Conservation (phyloP, 2,329 filamentous ascomycete genomes). For the Chaetomiaceae sp. region DNA sequence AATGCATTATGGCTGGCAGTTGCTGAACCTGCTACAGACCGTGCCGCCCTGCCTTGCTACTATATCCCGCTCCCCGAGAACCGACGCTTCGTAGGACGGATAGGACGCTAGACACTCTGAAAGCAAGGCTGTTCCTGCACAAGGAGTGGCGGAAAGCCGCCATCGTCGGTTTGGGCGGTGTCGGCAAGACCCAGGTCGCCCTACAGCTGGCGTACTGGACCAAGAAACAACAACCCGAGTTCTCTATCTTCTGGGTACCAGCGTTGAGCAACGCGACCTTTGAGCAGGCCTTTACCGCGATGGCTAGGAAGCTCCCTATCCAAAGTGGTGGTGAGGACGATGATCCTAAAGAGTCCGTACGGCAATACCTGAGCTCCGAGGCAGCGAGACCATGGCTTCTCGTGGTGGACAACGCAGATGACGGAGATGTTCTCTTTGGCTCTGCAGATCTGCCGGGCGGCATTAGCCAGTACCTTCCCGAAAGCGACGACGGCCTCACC, state of each 20-base stretch:
- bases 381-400: slow-evolving; percentile 33
- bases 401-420: slow-evolving; percentile 39
- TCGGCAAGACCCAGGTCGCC: slow-evolving; percentile 37
- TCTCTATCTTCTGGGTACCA: slow-evolving; percentile 40
- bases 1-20: not conserved
- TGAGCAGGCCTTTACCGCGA: slow-evolving; percentile 33
- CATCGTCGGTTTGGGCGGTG: slow-evolving; percentile 33
- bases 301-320: slow-evolving; percentile 29
- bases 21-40: slow-evolving; percentile 1
- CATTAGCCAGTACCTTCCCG: slow-evolving; percentile 30
- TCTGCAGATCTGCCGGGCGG: slow-evolving; percentile 8
- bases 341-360: slow-evolving; percentile 56
- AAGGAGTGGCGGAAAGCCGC: slow-evolving; percentile 24
- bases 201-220: slow-evolving; percentile 36
- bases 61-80: slow-evolving; percentile 21
- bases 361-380: slow-evolving; percentile 29
- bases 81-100: slow-evolving; percentile 26
- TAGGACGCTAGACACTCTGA: slow-evolving; percentile 21
- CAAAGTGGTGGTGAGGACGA: slow-evolving; percentile 42
- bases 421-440: slow-evolving; percentile 26
- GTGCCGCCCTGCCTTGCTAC: slow-evolving; percentile 6
- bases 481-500: slow-evolving; percentile 27
- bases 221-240: slow-evolving; percentile 30
- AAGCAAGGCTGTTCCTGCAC: slow-evolving; percentile 24
- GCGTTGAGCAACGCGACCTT: slow-evolving; percentile 34